Percentiles rank a stretch among this genome's conserved stretches.
Conservation (phyloP, 2,329 filamentous ascomycete species). For the Onygenales sp. region DNA sequence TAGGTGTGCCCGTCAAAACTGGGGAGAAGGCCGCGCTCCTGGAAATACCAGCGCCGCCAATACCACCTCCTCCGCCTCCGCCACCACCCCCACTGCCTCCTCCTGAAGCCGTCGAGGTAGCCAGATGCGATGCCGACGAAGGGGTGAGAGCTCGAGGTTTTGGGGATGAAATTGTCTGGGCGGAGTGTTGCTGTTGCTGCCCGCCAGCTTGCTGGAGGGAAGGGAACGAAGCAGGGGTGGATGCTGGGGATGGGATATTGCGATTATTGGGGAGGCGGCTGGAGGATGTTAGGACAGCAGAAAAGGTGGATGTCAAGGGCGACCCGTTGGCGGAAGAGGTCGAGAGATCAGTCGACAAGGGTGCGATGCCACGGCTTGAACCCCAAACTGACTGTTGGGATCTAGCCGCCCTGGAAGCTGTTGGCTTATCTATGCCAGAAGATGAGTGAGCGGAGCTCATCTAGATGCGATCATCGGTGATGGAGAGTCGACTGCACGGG, state of each 20-base stretch:
- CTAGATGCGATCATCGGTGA: constrained; percentile 40
- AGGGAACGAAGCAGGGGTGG: constrained; percentile 46
- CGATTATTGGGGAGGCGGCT: constrained; percentile 44
- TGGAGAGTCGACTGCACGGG: too few species aligned
- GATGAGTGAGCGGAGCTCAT: constrained; percentile 46
- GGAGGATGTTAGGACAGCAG: constrained; percentile 41
- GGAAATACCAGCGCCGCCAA: constrained; percentile 46
- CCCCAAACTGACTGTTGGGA: constrained; percentile 49
- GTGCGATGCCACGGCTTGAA: constrained; percentile 47
- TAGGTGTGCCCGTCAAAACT: constrained; percentile 45
- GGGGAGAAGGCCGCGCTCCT: constrained; percentile 53
- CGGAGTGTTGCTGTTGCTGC: constrained; percentile 43
- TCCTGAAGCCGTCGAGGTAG: constrained; percentile 46
- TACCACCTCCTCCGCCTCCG: constrained; percentile 44
- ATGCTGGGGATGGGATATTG: constrained; percentile 44
- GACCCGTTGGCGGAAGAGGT: constrained; percentile 31
- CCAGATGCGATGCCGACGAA: constrained; percentile 46
- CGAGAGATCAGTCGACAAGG: constrained; percentile 46
- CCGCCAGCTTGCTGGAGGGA: constrained; percentile 41
- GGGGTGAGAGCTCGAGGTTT: constrained; percentile 47
- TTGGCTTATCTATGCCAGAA: constrained; percentile 41
- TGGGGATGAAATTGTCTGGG: constrained; percentile 46
- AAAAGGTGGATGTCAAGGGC: constrained; percentile 44
- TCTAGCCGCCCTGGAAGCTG: constrained; percentile 33
- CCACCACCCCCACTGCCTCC: constrained; percentile 42